Evolutionary conservation across 345 rosid genomes (phyloP), one percentile per base, ranked within the genome.

Genomic region (Rhodomyrtus tomentosa): DNA sequence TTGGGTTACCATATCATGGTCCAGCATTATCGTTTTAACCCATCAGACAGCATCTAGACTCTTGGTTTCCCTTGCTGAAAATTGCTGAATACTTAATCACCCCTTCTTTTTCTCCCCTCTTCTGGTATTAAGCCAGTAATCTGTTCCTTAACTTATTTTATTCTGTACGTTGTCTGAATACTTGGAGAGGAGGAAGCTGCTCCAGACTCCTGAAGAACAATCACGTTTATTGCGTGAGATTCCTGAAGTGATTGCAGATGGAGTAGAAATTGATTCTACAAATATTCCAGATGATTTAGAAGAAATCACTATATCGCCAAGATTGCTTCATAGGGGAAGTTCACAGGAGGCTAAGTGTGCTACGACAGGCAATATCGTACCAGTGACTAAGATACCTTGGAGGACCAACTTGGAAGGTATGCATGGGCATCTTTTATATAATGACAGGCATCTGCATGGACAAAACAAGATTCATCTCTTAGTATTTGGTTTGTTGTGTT

Each of bases 151-250:
- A 96, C 92, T 87, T 80, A 74, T 82, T 84, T 55, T 84, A 88
- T 87, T 88, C 88, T 81, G 87, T 84, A 96, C 96, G 81, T 85
- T 95, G 84, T 86, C 83, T 15, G 98, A 94, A 87, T 93, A 95
- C 92, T 82, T 96, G 88, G 98, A 95, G 49, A 94, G 91, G 84
- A 93, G 89, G 85, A 87, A 92, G 88, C 88, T 92, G 88, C 98
- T 96, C 82, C 89, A 91, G 89, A 92, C 89, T 83, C 90, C 92
- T 56, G 90, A 88, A 80, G 99, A 95, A 82, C 94, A 94, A 84
- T 49, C 92, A n/a, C 91, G 96, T 14, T 90, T 93, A 52, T 62
- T 95, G 84, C 53, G 50, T 55, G 91, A 93, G 90, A 83, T 94
- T 90, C 99, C 99, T 13, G 86, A 91, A 84, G 90, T 95, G 83